A percentile compares a stretch with the other conserved stretches of the same genome.
phyloP scores from a whole-genome alignment of 2,329 filamentous ascomycete genomes.

The Ceratocystis lukuohia region DNA sequence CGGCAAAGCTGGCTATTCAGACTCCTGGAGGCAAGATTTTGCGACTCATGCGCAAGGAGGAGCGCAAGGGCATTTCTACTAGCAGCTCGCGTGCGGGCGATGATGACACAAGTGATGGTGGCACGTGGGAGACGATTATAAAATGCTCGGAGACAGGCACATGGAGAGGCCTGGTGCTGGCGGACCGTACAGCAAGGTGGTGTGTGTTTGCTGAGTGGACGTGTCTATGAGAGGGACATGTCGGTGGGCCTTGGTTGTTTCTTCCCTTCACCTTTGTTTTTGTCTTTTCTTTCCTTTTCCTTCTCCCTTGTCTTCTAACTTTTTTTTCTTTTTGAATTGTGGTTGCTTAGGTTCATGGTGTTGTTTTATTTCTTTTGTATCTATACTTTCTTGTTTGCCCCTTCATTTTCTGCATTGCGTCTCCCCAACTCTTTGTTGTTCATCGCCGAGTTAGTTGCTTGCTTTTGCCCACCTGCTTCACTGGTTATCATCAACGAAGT shows the following conservation, averaged over 20 bases:
- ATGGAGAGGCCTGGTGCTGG: constrained; percentile 70
- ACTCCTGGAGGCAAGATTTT: constrained; percentile 90
- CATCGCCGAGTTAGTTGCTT: neutral
- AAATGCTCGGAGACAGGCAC: constrained; percentile 72
- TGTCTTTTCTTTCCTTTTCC: neutral
- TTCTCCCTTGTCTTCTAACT: neutral
- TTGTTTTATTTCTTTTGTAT: constrained; percentile 1
- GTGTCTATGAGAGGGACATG: constrained; percentile 30
- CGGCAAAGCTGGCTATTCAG: constrained; percentile 90
- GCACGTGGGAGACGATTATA: constrained; percentile 79
- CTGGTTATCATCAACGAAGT: too few species aligned
- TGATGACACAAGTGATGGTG: constrained; percentile 54
- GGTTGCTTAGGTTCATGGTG: neutral
- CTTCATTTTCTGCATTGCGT: neutral
- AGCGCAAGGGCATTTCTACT: constrained; percentile 42
- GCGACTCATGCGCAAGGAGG: constrained; percentile 68
- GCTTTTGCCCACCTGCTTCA: neutral
- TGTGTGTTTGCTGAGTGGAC: constrained; percentile 87
- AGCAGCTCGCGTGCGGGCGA: constrained; percentile 27
- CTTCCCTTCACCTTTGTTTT: neutral
- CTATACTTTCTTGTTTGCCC: neutral
- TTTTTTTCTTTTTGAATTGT: neutral
- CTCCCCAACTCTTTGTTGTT: neutral
- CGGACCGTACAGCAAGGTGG: constrained; percentile 73
- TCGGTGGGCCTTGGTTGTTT: neutral